phyloP scores from a whole-genome alignment of 495 filamentous ascomycete genomes.

The Xylaria nigripes region DNA sequence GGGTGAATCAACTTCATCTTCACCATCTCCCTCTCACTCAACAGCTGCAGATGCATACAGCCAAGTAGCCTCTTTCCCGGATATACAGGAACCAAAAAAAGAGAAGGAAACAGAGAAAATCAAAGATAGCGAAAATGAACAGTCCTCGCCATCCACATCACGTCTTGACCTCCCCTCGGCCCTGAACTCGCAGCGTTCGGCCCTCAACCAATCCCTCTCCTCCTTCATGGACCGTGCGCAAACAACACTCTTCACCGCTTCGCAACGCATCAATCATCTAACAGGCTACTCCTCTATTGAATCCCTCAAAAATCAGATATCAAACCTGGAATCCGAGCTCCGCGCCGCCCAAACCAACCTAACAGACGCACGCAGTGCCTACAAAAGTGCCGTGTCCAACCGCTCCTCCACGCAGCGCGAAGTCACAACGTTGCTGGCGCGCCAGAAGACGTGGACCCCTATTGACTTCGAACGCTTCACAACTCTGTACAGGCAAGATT shows the following conservation, averaged over 20 bases:
- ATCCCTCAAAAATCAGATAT: slow-evolving; percentile 67
- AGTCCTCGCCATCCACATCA: slow-evolving; percentile 1
- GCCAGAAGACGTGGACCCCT: slow-evolving; percentile 87
- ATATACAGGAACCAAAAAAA: neutral
- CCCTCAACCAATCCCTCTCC: slow-evolving; percentile 64
- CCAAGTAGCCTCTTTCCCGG: neutral
- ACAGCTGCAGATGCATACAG: neutral
- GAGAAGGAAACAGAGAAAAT: slow-evolving; percentile 3
- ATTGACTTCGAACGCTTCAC: slow-evolving; percentile 92
- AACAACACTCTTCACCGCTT: slow-evolving; percentile 71
- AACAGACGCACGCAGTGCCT: slow-evolving; percentile 60
- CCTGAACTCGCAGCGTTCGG: slow-evolving; percentile 61
- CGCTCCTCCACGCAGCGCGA: slow-evolving; percentile 87
- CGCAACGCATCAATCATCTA: slow-evolving; percentile 81
- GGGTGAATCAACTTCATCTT: neutral
- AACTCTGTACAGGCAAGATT: slow-evolving; percentile 80
- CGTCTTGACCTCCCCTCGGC: slow-evolving; percentile 62
- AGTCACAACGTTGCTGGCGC: slow-evolving; percentile 85
- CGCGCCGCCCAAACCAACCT: slow-evolving; percentile 55
- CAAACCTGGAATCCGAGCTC: slow-evolving; percentile 57
- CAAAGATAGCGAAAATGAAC: neutral
- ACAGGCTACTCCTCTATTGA: slow-evolving; percentile 95
- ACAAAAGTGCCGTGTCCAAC: slow-evolving; percentile 67
- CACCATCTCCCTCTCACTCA: neutral
- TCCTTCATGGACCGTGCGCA: slow-evolving; percentile 83